Base-by-base conservation (phyloP, 345 rosid species). In the Sapria himalayana region DNA sequence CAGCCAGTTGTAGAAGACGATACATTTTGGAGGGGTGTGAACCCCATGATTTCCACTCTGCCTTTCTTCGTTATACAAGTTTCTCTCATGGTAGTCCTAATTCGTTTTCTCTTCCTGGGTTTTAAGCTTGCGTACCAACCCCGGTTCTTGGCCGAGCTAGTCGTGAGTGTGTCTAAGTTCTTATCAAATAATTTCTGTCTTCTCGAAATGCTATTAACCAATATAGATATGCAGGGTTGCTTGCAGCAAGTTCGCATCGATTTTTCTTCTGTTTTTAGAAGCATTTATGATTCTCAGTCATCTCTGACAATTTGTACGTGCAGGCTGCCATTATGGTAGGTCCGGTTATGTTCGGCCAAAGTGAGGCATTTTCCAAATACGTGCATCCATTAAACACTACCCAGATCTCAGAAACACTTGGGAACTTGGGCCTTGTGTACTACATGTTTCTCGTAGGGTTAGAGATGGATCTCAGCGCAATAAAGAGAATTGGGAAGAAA, bases 371-470 rank as follows among this genome's bases (percentile, higher is more conserved):
- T 8, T 2, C 4, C 15, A 17, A 2, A 2, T 31, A 6, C 2
- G 0, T 52, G 1, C 29, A 18, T 14, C 54, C 66, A 0, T n/a
- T 23, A 0, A 50, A 39, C 5, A 33, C 20, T 10, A 49, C 23
- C 20, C 20, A 8, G 31, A 19, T 37, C 3, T 21, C 43, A 1
- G 52, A 48, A 34, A 49, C 59, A 9, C 35, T 57, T 25, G 59
- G 38, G 9, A 29, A 46, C 1, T n/a, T 53, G 7, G 59, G 52
- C n/a, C 16, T 54, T 2, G 54, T 51, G 35, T 49, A 53, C 18
- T 57, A 53, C 25, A 53, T 57, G 56, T 62, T 62, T 46, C 39
- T 62, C 9, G 52, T 57, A 11, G 67, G 67, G 2, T 41, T 57
- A 23, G 67, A 62, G 45, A 57, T 62, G 52, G 67, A 57, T 21